Evolutionary conservation across 345 rosid genomes (phyloP), one percentile per base, ranked within the genome.

Genomic region (Hibiscus tridactylites): DNA sequence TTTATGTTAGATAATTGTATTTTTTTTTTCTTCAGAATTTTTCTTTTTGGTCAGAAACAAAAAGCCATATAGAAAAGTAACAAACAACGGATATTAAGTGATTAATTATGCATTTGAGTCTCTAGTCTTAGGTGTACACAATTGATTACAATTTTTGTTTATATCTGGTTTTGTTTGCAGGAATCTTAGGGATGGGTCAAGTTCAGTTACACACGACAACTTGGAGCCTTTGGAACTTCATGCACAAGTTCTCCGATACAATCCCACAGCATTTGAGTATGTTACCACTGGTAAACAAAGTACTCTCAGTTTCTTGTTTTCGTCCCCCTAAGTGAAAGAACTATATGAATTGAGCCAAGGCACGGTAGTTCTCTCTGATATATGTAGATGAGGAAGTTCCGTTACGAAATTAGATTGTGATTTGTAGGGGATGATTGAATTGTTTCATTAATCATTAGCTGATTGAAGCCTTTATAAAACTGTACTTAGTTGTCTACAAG

Each of bases 211-310:
- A 5, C 29, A 39, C 73, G 80, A 70, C 65, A 52, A 71, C 68
- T 76, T 72, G 79, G 88, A 86, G 82, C 85, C 86, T 16, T 79
- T 76, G 75, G 84, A 81, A 69, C 88, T 91, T 78, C 77, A 84
- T 78, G 84, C 81, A 71, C 89, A 81, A 76, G 87, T 94, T 88
- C 84, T 90, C 49, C 89, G 49, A 68, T 86, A 71, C 71, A 79
- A 83, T 81, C 90, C 88, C 9, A 82, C 85, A 68, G 98, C 97
- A 78, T 88, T 91, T 78, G 95, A 94, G 88, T 89, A 85, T 86
- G 90, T 80, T 71, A 81, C 81, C 78, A 85, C 87, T 76, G 96
- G 97, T 90, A 90, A 88, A 82, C 77, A 79, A 88, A 77, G 62
- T 71, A 81, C 78, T 80, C 76, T 78, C 33, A 49, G 73, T 81